These are phyloP conservation scores for Erucastrum elatum DNA, from an alignment of 345 rosid species.

Conservation along the genomic window DNA sequence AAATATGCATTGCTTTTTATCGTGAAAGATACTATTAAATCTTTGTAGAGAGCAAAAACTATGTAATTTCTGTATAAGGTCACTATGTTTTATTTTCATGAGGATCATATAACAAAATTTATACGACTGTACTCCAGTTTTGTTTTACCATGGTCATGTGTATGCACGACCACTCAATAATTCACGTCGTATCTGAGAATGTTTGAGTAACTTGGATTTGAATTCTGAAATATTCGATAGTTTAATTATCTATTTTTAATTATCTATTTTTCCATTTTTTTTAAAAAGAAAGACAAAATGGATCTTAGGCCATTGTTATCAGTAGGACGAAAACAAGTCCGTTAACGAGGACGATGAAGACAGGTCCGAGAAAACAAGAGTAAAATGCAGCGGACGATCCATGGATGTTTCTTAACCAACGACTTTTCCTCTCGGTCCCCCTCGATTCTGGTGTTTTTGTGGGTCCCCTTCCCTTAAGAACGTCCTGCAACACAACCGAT, in stretches of 20 bases:
- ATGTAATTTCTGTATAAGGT: neutral
- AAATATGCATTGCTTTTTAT: constrained; percentile 22
- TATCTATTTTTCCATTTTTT: too few species aligned
- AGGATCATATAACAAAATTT: neutral
- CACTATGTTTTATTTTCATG: constrained; percentile 1
- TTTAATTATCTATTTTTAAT: neutral
- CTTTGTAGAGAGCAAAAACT: neutral
- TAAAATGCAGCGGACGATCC: too few species aligned
- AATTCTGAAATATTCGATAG: constrained; percentile 4
- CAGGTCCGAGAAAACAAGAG: too few species aligned
- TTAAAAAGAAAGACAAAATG: too few species aligned
- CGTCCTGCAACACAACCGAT: too few species aligned
- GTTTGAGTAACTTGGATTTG: neutral
- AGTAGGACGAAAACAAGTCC: too few species aligned
- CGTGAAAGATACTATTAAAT: neutral
- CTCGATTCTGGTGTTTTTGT: too few species aligned
- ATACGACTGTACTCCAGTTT: neutral
- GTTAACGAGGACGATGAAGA: too few species aligned
- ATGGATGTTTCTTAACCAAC: too few species aligned
- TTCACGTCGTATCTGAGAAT: constrained; percentile 20
- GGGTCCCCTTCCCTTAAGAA: too few species aligned
- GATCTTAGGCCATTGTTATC: too few species aligned
- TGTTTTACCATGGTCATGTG: neutral
- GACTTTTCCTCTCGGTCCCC: too few species aligned
- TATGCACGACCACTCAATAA: constrained; percentile 17